Evolutionary conservation across 1,284 basidiomycete genomes (phyloP).

Genomic region (Takashimella koratensis): DNA sequence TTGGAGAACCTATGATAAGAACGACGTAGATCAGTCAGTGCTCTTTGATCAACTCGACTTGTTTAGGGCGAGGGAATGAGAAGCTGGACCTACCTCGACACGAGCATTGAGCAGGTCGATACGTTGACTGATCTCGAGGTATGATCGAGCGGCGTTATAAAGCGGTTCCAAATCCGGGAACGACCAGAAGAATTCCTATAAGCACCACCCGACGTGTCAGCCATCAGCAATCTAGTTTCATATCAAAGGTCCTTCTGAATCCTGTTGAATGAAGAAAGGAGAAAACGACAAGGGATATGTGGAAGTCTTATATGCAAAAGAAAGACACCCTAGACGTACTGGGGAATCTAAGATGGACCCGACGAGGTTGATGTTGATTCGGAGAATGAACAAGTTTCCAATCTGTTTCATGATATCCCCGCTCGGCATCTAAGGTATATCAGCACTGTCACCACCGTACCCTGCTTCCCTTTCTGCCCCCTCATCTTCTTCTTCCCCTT

Average conservation of each 20-base stretch:
- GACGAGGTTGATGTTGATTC: constrained; percentile 93
- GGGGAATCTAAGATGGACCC: constrained; percentile 94
- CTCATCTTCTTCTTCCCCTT: not conserved
- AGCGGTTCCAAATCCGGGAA: constrained; percentile 92
- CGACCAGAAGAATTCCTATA: constrained; percentile 83
- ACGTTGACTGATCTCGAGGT: constrained; percentile 90
- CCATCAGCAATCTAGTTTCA: not conserved
- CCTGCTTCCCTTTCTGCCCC: no score
- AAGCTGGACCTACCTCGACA: constrained; percentile 63
- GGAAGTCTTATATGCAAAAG: not conserved
- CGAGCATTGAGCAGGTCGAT: constrained; percentile 90
- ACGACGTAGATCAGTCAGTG: no score
- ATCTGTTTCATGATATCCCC: constrained; percentile 96
- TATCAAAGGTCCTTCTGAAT: no score
- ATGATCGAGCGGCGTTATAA: constrained; percentile 87
- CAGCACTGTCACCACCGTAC: no score
- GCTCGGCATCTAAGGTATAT: constrained; percentile 48
- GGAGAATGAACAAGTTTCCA: constrained; percentile 85
- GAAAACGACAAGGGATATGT: constrained; percentile 2
- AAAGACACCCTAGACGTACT: constrained; percentile 61
- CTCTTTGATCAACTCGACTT: constrained; percentile 5
- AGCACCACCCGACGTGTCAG: constrained; percentile 8
- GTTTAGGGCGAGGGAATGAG: not conserved
- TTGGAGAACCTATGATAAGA: constrained; percentile 89
- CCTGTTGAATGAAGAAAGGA: constrained; percentile 6